Base-by-base conservation (phyloP, 208 protist genomes). In the Leishmania arabica region DNA sequence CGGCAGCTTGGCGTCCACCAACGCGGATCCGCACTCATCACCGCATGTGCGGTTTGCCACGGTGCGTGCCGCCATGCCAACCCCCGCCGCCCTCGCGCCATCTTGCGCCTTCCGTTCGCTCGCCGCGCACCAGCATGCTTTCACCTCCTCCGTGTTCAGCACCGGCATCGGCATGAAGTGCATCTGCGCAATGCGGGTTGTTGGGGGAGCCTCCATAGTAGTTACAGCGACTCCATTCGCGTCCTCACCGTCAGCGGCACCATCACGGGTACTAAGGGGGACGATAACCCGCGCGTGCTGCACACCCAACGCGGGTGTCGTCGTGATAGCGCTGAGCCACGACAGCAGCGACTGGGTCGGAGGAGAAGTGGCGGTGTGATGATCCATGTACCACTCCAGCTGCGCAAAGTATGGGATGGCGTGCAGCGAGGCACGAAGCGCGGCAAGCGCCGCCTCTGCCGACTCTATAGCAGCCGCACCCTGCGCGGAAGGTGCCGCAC, bases 281-380 rank as follows among this genome's bases (percentile, higher is more conserved):
- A 84, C 66, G 8, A 88, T 24, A 13, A 93, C 79, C 8, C 74
- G 81, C n/a, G 78, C 76, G 3, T 86, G 78, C 34, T 84, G 86
- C 1, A 79, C 86, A 21, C 89, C 91, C n/a, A 88, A 68, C 40
- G 74, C 82, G 21, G 74, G 78, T 7, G 88, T 89, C 11, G 90
- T 91, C 17, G 82, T 76, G n/a, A 97, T 88, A 58, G 87, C 90
- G 65, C 94, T 85, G 68, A 95, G 89, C 92, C 94, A 97, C 58
- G 88, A 89, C 78, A 85, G 71, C 58, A 90, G 81, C 60, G 86
- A 89, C 60, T 75, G 70, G 37, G 77, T 81, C 56, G 80, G 80
- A 34, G 62, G 73, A 4, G 58, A 65, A 40, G 77, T 49, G 7
- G 54, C 42, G 34, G 49, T 49, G 75, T 88, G 84, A 27, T 85